Evolutionary conservation across 2,329 filamentous ascomycete species (phyloP).

Genomic region (Kalmusia sp.): DNA sequence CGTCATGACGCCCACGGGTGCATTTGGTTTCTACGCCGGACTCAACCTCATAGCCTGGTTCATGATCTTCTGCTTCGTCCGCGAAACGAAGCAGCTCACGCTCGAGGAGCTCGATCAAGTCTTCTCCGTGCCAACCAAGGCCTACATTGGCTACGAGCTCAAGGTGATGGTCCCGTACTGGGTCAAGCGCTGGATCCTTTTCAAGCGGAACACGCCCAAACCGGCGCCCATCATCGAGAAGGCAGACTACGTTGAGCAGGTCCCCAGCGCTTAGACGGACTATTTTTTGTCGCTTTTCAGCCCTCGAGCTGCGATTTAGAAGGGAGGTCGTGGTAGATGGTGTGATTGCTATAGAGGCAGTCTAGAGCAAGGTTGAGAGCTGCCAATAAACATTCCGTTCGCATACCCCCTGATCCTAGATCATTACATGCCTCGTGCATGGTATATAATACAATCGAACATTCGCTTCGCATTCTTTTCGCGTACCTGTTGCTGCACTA

Average conservation of each 20-base stretch:
- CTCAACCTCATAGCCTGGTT: slow-evolving; percentile 50
- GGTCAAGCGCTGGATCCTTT: slow-evolving; percentile 5
- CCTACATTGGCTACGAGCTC: neutral
- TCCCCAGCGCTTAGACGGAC: neutral
- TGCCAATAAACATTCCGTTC: neutral
- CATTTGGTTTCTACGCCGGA: slow-evolving; percentile 51
- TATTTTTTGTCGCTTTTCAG: slow-evolving; percentile 6
- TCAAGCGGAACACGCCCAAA: neutral
- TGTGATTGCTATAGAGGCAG: neutral
- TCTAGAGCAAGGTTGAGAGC: neutral
- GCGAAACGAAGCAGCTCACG: slow-evolving; percentile 49
- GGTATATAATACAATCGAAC: neutral
- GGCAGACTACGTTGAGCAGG: neutral
- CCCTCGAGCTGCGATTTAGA: neutral
- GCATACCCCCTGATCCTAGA: slow-evolving; percentile 6
- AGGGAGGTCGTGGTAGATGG: no score
- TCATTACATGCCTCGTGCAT: slow-evolving; percentile 2
- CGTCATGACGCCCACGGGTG: slow-evolving; percentile 47
- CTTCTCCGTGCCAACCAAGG: slow-evolving; percentile 13
- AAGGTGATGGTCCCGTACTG: slow-evolving; percentile 2
- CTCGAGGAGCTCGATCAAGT: slow-evolving; percentile 44
- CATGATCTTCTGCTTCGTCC: slow-evolving; percentile 49
- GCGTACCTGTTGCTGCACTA: no score
- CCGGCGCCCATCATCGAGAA: slow-evolving; percentile 7
- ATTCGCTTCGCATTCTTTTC: neutral